A percentile compares a stretch with the other conserved stretches of the same genome.
phyloP scores from a whole-genome alignment of 148 eudicot genomes.

The Oxyria digyna region DNA sequence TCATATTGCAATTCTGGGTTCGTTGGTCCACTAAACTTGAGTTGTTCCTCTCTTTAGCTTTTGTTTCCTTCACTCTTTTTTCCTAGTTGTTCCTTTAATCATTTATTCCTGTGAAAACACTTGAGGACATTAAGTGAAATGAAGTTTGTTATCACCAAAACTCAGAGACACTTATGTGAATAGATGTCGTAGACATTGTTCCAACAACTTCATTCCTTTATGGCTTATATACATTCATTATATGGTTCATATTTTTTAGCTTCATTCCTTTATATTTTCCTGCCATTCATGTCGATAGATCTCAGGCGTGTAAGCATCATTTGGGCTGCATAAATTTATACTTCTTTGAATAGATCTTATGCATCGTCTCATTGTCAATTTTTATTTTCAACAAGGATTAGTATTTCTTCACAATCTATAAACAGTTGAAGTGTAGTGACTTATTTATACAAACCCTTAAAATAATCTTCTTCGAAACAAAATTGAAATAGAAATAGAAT shows the following conservation, averaged over 20 bases:
- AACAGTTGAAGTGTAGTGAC: background rate
- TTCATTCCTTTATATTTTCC: background rate
- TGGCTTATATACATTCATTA: background rate
- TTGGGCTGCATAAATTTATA: background rate
- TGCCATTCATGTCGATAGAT: background rate
- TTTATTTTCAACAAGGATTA: background rate
- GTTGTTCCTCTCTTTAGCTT: too few species aligned
- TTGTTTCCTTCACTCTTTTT: too few species aligned
- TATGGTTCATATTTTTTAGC: background rate
- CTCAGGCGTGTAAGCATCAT: background rate
- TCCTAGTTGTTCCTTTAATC: too few species aligned
- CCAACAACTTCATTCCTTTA: background rate
- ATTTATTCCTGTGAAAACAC: too few species aligned
- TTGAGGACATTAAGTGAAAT: too few species aligned
- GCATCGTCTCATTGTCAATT: background rate
- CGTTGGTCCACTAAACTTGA: too few species aligned
- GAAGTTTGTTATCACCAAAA: too few species aligned
- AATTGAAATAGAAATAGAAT: background rate
- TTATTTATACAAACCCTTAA: background rate
- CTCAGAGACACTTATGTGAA: too few species aligned
- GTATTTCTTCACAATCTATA: background rate
- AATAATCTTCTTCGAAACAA: background rate
- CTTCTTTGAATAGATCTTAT: background rate
- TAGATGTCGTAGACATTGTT: too few species aligned
- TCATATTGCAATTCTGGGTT: too few species aligned